Conservation (phyloP, 441 rosid genomes). For the Isatis lusitanica region DNA sequence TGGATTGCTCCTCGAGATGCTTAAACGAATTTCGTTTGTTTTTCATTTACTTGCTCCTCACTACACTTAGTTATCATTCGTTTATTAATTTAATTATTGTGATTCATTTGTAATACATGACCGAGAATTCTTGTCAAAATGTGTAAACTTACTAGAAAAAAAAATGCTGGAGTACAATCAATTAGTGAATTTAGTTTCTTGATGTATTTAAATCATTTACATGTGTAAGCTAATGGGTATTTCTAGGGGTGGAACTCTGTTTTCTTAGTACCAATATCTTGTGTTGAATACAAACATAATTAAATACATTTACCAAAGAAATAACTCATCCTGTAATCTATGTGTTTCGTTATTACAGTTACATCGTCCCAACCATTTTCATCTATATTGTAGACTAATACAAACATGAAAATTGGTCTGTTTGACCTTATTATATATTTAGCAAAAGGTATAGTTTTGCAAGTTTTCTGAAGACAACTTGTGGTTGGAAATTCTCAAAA, state of each 20-base stretch:
- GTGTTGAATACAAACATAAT: neutral
- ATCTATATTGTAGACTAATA: neutral
- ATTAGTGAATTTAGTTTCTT: neutral
- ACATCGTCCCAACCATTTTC: neutral
- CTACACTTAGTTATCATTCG: conserved; percentile 1
- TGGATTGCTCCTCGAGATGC: conserved; percentile 85
- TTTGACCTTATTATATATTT: conserved; percentile 34
- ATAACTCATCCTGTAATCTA: neutral
- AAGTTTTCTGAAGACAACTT: conserved; percentile 13
- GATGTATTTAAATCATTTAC: neutral
- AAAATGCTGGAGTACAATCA: neutral
- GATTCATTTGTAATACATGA: neutral
- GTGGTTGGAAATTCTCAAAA: conserved; percentile 24
- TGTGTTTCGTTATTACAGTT: neutral
- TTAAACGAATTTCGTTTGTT: conserved; percentile 30
- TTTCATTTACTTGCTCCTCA: neutral
- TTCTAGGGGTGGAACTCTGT: neutral
- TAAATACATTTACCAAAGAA: neutral
- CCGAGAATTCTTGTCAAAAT: neutral
- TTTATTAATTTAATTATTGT: neutral
- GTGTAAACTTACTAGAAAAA: neutral
- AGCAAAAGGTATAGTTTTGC: conserved; percentile 26
- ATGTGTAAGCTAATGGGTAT: neutral
- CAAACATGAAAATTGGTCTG: conserved; percentile 24
- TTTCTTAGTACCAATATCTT: neutral